These are phyloP conservation scores for Hanseniaspora clermontiae DNA, from an alignment of 805 yeast genomes.

Conservation along the genomic window DNA sequence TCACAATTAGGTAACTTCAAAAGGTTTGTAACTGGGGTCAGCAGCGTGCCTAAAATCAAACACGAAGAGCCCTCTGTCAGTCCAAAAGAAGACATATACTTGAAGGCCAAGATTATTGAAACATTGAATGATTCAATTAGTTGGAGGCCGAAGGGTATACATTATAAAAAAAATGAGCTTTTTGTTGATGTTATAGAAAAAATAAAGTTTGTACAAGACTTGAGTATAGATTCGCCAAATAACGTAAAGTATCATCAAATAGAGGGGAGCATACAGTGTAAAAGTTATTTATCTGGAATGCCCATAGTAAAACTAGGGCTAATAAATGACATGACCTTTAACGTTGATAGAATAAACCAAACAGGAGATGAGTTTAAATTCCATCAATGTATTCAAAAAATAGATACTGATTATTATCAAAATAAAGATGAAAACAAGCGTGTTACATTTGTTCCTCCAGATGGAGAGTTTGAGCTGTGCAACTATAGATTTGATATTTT, in stretches of 20 bases:
- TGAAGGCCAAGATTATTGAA: constrained; percentile 61
- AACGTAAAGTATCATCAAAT: constrained; percentile 51
- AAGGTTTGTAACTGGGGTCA: neutral
- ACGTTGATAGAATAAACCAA: constrained; percentile 25
- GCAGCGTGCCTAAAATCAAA: neutral
- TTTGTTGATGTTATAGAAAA: constrained; percentile 75
- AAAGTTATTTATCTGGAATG: constrained; percentile 79
- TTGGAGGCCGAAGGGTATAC: constrained; percentile 88
- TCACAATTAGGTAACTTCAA: neutral
- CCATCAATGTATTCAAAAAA: constrained; percentile 74
- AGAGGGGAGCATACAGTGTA: constrained; percentile 58
- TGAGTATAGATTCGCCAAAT: constrained; percentile 35
- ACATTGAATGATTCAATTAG: constrained; percentile 68
- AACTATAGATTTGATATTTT: constrained; percentile 26
- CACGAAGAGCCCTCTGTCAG: neutral
- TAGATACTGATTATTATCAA: constrained; percentile 22
- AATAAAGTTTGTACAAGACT: constrained; percentile 54
- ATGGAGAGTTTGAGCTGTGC: constrained; percentile 61
- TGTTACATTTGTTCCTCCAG: constrained; percentile 79
- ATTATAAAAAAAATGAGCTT: constrained; percentile 78
- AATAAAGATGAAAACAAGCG: constrained; percentile 40
- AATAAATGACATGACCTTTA: constrained; percentile 47
- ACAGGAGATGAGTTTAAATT: constrained; percentile 59
- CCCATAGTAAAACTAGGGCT: constrained; percentile 61
- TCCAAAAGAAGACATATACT: constrained; percentile 28